Conservation (phyloP, 192 early-diverging fungal genomes). For the Phycomyces nitens region DNA sequence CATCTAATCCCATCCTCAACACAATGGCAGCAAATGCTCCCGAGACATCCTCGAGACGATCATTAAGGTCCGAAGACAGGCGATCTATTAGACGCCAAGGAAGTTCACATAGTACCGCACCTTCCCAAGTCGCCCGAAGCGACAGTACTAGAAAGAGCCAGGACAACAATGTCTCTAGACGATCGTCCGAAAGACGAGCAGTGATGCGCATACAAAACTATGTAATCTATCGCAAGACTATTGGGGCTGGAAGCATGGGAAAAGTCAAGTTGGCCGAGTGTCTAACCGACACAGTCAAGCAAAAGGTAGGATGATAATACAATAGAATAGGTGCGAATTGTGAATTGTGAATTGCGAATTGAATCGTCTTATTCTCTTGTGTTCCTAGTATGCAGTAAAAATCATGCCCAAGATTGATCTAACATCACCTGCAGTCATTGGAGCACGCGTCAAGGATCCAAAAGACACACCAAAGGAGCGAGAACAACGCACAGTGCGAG, state of each 20-base stretch:
- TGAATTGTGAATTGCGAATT: no score
- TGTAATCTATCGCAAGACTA: constrained; percentile 29
- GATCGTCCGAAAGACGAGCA: constrained; percentile 18
- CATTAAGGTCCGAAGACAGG: no score
- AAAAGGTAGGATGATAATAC: constrained; percentile 17
- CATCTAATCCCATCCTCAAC: no score
- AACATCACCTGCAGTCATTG: background rate
- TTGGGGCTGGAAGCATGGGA: constrained; percentile 36
- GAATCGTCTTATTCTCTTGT: background rate
- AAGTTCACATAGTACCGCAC: background rate
- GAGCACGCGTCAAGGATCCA: constrained; percentile 26
- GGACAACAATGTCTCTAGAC: background rate
- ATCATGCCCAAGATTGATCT: constrained; percentile 48
- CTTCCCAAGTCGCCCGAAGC: background rate
- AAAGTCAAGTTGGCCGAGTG: constrained; percentile 36
- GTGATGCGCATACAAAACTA: constrained; percentile 29
- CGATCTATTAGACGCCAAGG: no score
- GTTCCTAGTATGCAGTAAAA: constrained; percentile 56
- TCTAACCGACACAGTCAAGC: constrained; percentile 21
- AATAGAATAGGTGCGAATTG: no score
- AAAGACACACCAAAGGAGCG: constrained; percentile 32
- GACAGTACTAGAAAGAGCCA: background rate
- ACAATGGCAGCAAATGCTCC: no score
- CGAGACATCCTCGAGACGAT: no score
- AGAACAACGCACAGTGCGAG: constrained; percentile 68